Evolutionary conservation across 2,329 filamentous ascomycete genomes (phyloP).

Genomic region (Exutisphaerella laricina): DNA sequence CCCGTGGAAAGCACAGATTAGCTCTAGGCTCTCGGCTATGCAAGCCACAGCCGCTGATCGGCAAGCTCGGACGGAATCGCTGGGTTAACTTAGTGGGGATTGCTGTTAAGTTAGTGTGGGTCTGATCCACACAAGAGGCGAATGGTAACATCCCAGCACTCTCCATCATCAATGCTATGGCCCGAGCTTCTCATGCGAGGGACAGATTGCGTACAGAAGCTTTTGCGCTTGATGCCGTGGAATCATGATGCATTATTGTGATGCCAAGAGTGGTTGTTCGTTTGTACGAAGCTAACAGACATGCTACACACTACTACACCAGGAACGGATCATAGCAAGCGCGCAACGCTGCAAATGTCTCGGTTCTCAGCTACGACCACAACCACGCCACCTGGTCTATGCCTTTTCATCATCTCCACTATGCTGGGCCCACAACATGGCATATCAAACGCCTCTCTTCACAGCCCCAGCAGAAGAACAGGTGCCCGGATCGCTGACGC

Average conservation of each 20-base stretch:
- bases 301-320: not conserved
- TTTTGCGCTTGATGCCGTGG: not conserved
- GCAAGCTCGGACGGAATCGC: not conserved
- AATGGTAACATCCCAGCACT: no score
- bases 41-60: not conserved
- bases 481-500: conserved; percentile 13
- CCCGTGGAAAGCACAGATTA: not conserved
- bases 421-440: not conserved
- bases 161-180: no score
- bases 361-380: conserved; percentile 8
- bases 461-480: conserved; percentile 8
- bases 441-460: no score
- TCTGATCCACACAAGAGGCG: no score
- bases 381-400: conserved; percentile 12
- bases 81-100: no score
- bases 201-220: not conserved
- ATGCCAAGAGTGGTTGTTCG: no score
- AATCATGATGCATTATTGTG: no score
- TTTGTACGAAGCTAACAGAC: not conserved
- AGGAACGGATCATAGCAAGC: no score
- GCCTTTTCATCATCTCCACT: not conserved
- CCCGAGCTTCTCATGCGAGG: no score
- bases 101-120: no score
- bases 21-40: conserved; percentile 1
- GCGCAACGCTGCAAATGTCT: not conserved